phyloP scores from a whole-genome alignment of 169 alveolate genomes.

The Besnoitia besnoiti region DNA sequence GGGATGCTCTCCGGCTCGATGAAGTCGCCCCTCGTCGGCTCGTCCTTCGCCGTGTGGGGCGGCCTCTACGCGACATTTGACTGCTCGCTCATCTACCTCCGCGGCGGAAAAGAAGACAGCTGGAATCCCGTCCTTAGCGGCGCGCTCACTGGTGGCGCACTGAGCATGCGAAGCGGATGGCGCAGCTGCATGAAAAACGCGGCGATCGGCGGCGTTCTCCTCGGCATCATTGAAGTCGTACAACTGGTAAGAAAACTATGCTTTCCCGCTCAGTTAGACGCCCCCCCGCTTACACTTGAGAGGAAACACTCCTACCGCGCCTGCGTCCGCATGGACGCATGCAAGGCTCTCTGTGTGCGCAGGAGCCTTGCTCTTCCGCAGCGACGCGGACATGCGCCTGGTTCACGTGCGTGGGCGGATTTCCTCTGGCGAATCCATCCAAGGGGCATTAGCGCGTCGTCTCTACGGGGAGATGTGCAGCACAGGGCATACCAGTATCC shows the following conservation, averaged over 20 bases:
- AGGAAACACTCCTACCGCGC: too few species aligned
- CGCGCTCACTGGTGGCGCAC: conserved; percentile 92
- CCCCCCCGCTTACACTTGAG: too few species aligned
- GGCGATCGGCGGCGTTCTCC: conserved; percentile 73
- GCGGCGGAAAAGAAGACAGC: conserved; percentile 93
- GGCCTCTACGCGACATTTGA: conserved; percentile 94
- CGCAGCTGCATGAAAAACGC: conserved; percentile 70
- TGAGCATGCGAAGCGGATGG: conserved; percentile 74
- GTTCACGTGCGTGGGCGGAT: too few species aligned
- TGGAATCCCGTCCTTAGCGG: conserved; percentile 96
- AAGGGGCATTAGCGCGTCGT: too few species aligned
- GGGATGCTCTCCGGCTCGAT: conserved; percentile 92
- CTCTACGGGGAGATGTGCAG: too few species aligned
- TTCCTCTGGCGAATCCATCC: too few species aligned
- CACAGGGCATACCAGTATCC: too few species aligned
- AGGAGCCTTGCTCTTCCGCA: too few species aligned
- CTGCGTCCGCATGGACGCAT: too few species aligned
- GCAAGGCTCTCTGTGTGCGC: too few species aligned
- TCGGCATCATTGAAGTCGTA: conserved; percentile 74
- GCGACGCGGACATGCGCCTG: too few species aligned
- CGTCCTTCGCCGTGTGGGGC: conserved; percentile 96
- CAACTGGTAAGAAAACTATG: conserved; percentile 66
- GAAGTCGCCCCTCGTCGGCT: conserved; percentile 95
- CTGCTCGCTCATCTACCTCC: conserved; percentile 89
- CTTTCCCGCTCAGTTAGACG: too few species aligned